A percentile compares a stretch with the other conserved stretches of the same genome.
These are phyloP conservation scores for Royoungia palumana DNA, from an alignment of 768 basidiomycete species.

Conservation along the genomic window DNA sequence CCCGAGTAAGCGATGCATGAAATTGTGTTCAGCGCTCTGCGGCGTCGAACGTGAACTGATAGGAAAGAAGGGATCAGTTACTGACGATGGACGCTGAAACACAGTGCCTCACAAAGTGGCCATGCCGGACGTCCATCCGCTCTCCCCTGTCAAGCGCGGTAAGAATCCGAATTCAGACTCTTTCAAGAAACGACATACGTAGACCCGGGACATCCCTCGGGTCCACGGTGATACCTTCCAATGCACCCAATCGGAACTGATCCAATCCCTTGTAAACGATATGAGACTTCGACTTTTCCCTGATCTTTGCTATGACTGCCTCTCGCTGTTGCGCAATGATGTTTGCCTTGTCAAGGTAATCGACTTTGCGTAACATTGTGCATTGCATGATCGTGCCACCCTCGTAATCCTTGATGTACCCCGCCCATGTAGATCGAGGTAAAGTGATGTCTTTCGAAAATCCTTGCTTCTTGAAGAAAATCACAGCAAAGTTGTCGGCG, in stretches of 20 bases:
- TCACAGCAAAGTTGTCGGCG: constrained; percentile 98
- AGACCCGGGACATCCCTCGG: constrained; percentile 86
- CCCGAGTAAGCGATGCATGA: constrained; percentile 74
- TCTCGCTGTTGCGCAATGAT: constrained; percentile 82
- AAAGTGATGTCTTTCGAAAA: constrained; percentile 97
- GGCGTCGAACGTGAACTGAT: constrained; percentile 39
- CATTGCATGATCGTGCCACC: constrained; percentile 99
- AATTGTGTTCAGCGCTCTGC: constrained; percentile 55
- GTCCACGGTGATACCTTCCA: constrained; percentile 52
- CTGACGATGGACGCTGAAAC: background rate
- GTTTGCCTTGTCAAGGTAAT: constrained; percentile 79
- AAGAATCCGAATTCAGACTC: constrained; percentile 7
- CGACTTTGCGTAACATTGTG: constrained; percentile 87
- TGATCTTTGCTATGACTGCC: constrained; percentile 84
- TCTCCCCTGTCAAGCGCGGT: constrained; percentile 56
- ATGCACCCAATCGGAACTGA: constrained; percentile 62
- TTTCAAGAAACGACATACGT: constrained; percentile 42
- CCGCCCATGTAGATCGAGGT: constrained; percentile 91
- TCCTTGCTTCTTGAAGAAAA: constrained; percentile 99
- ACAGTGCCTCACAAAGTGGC: constrained; percentile 54
- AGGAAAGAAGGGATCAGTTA: constrained; percentile 4
- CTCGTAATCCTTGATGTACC: constrained; percentile 99
- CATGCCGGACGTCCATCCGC: constrained; percentile 89
- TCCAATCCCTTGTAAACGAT: constrained; percentile 77
- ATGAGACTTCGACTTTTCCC: constrained; percentile 82